A percentile compares a stretch with the other conserved stretches of the same genome.
Conservation (phyloP, 2,329 filamentous ascomycete genomes). For the Thermothelomyces thermophilus region DNA sequence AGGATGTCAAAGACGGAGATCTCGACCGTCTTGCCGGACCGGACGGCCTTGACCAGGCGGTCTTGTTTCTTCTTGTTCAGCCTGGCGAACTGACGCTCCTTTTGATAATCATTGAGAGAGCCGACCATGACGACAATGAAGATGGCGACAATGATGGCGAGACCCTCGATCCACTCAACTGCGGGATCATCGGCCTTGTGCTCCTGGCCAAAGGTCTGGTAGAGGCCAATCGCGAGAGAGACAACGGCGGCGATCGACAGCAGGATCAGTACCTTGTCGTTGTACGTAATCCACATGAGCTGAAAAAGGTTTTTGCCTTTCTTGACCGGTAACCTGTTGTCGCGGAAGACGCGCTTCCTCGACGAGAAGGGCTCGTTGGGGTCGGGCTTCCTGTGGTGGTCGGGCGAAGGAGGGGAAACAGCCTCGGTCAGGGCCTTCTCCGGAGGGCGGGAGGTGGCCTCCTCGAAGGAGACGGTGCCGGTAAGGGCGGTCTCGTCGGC, state of each 20-base stretch:
- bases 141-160: slow-evolving; percentile 76
- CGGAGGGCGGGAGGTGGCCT: slow-evolving; percentile 44
- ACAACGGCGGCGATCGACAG: slow-evolving; percentile 64
- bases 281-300: slow-evolving; percentile 76
- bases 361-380: slow-evolving; percentile 46
- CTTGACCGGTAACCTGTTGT: slow-evolving; percentile 67
- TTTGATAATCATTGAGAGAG: slow-evolving; percentile 73
- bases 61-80: slow-evolving; percentile 75
- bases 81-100: slow-evolving; percentile 72
- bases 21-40: slow-evolving; percentile 63
- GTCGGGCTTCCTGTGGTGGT: slow-evolving; percentile 13
- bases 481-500: slow-evolving; percentile 63
- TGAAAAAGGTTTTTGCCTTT: slow-evolving; percentile 67
- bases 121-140: slow-evolving; percentile 70
- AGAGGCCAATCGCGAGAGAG: slow-evolving; percentile 67
- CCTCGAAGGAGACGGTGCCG: slow-evolving; percentile 63
- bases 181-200: slow-evolving; percentile 46
- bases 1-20: slow-evolving; percentile 63
- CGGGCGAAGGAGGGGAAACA: slow-evolving; percentile 17
- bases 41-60: slow-evolving; percentile 63
- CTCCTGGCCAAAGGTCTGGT: slow-evolving; percentile 61
- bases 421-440: slow-evolving; percentile 30
- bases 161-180: slow-evolving; percentile 75
- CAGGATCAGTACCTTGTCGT: slow-evolving; percentile 73
- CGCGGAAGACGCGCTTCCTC: slow-evolving; percentile 62